phyloP scores from a whole-genome alignment of 352 stramenopile species.

The Blastocystis sp. region DNA sequence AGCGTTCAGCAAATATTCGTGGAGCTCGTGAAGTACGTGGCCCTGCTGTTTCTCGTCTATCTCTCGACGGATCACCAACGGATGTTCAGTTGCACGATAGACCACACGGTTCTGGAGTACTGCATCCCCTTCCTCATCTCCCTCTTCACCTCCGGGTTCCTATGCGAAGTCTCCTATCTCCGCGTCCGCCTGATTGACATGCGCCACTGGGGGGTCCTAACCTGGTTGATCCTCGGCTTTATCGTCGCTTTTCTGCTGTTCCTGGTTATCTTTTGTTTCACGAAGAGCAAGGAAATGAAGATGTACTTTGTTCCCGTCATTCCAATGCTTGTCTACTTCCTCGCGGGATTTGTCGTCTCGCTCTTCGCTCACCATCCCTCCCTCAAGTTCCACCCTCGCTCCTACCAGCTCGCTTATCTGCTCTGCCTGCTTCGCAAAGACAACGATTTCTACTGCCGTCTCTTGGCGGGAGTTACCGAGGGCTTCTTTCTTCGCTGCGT shows the following conservation, averaged over 20 bases:
- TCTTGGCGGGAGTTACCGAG: slow-evolving; percentile 20
- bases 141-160: slow-evolving; percentile 43
- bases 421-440: slow-evolving; percentile 64
- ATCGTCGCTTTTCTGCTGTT: slow-evolving; percentile 51
- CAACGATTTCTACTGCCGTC: slow-evolving; percentile 42
- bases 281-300: slow-evolving; percentile 12
- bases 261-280: slow-evolving; percentile 42
- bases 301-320: slow-evolving; percentile 47
- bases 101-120: slow-evolving; percentile 32
- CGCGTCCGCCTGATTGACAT: slow-evolving; percentile 56
- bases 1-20: slow-evolving; percentile 15
- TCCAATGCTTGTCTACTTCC: slow-evolving; percentile 53
- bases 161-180: slow-evolving; percentile 26
- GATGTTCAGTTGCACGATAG: slow-evolving; percentile 6
- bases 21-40: slow-evolving; percentile 21
- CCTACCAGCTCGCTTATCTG: slow-evolving; percentile 28
- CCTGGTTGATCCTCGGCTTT: slow-evolving; percentile 68
- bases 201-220: not conserved
- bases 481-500: slow-evolving; percentile 46
- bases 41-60: slow-evolving; percentile 7
- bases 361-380: slow-evolving; percentile 22
- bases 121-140: slow-evolving; percentile 51
- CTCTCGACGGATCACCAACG: slow-evolving; percentile 5
- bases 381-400: slow-evolving; percentile 59
- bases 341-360: slow-evolving; percentile 46